These are phyloP conservation scores for Colletotrichum salicis DNA, from an alignment of 2,329 filamentous ascomycete genomes.

Conservation along the genomic window DNA sequence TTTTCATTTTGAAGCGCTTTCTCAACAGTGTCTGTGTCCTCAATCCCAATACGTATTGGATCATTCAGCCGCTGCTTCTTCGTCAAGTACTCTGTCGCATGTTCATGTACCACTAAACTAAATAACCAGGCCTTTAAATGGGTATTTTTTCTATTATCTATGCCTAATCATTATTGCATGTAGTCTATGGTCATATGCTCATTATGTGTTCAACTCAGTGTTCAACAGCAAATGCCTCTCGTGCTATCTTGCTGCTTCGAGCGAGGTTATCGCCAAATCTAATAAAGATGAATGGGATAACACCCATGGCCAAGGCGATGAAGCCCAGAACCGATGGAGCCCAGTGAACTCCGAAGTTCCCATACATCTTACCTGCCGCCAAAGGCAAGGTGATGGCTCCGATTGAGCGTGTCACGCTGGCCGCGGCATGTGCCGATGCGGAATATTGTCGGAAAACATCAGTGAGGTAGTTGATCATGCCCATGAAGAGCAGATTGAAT, in stretches of 20 bases:
- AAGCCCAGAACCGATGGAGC: conserved; percentile 48
- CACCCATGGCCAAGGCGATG: conserved; percentile 43
- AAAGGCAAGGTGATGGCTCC: conserved; percentile 47
- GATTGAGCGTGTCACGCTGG: conserved; percentile 46
- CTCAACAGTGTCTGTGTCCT: too few relatives aligned
- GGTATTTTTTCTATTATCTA: not conserved
- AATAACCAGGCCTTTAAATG: too few relatives aligned
- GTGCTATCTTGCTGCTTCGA: conserved; percentile 38
- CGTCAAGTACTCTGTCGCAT: too few relatives aligned
- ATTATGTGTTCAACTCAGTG: not conserved
- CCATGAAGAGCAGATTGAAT: conserved; percentile 48
- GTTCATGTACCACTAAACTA: too few relatives aligned
- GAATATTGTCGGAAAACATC: conserved; percentile 47
- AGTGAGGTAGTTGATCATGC: conserved; percentile 49
- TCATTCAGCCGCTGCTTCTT: too few relatives aligned
- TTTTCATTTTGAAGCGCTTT: too few relatives aligned
- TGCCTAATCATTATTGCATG: not conserved
- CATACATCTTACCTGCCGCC: conserved; percentile 46
- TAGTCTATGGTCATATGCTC: not conserved
- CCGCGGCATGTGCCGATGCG: conserved; percentile 48
- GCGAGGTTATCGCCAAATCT: conserved; percentile 44
- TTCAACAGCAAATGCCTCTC: conserved; percentile 13
- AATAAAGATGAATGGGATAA: conserved; percentile 47
- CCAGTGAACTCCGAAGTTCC: conserved; percentile 47
- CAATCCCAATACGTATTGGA: too few relatives aligned